Evolutionary conservation across 2,329 filamentous ascomycete species (phyloP).

Genomic region (Phaeophleospora eucalypticola): DNA sequence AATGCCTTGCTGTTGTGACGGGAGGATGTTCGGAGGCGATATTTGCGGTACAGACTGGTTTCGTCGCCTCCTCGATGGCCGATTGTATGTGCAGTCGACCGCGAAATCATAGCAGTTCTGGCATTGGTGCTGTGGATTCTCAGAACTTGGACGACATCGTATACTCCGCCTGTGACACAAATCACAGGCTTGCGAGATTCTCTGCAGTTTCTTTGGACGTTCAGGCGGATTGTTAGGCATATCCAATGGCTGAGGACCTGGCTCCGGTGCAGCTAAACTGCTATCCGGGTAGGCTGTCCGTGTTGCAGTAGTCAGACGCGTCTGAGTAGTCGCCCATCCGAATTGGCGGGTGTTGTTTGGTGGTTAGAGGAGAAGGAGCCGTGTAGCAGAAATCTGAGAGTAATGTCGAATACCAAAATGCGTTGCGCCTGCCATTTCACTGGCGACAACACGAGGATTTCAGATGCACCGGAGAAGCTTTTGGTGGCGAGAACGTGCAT

Average conservation of each 20-base stretch:
- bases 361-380: no score
- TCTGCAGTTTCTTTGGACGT: conserved; percentile 34
- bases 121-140: conserved; percentile 38
- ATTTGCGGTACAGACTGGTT: conserved; percentile 19
- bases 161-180: conserved; percentile 50
- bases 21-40: conserved; percentile 23
- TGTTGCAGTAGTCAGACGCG: no score
- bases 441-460: no score
- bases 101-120: conserved; percentile 51
- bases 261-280: conserved; percentile 1
- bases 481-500: no score
- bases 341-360: no score
- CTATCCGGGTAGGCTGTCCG: neutral
- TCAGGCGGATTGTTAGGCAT: conserved; percentile 17
- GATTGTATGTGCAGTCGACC: conserved; percentile 47
- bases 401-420: no score
- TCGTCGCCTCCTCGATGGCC: conserved; percentile 39
- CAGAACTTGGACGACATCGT: conserved; percentile 39
- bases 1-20: conserved; percentile 16
- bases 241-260: neutral
- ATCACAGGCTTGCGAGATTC: conserved; percentile 40
- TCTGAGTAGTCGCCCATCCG: no score
- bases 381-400: no score
- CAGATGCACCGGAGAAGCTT: no score
- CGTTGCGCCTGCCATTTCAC: no score